Base-by-base conservation (phyloP, 495 filamentous ascomycete species). In the Haplographium delicatum region DNA sequence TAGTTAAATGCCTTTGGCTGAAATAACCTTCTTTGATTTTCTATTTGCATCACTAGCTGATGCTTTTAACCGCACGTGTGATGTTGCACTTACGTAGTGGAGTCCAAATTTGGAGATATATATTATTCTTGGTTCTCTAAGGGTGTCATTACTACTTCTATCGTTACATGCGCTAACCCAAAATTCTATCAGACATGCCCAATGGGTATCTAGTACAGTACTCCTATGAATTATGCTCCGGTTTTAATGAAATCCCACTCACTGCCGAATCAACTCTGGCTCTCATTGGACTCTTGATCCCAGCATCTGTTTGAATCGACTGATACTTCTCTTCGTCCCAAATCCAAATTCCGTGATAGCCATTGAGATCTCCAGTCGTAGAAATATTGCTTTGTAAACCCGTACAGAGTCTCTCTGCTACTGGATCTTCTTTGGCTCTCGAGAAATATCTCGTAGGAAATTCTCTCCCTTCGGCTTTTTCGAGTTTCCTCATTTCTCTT, bases 401-500 rank as follows among this genome's bases (percentile, higher is more conserved):
- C 4, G 31, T 39, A 3, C 35, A 44, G n/a, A 59, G 20, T 19
- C 37, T 45, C 45, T 60, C 57, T 5, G 53, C 53, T 13, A 53
- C 44, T 20, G 25, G 31, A 28, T 60, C 53, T n/a, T 45, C 47
- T n/a, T 50, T 39, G 20, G 42, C 62, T 10, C 38, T 54, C 13
- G 66, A 83, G 70, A 98, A 98, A 66, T 91, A 96, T 39, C 86
- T 74, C 40, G 93, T 73, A 60, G 88, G 78, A 88, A 91, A 98
- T 51, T 86, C 82, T 33, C 76, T 72, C 27, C 84, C 82, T 59
- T 91, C 86, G 10, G 76, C 74, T 67, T 83, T 84, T 67, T 98
- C 93, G 60, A 76, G 74, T 64, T 82, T 85, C 55, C 93, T 82
- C 71, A 91, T 65, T 57, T 90, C 86, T 6, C 93, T 81, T 69